Percentiles rank a stretch among this genome's conserved stretches.
Evolutionary conservation across 257 asterid species (phyloP).

Genomic region (Henckelia pumila): DNA sequence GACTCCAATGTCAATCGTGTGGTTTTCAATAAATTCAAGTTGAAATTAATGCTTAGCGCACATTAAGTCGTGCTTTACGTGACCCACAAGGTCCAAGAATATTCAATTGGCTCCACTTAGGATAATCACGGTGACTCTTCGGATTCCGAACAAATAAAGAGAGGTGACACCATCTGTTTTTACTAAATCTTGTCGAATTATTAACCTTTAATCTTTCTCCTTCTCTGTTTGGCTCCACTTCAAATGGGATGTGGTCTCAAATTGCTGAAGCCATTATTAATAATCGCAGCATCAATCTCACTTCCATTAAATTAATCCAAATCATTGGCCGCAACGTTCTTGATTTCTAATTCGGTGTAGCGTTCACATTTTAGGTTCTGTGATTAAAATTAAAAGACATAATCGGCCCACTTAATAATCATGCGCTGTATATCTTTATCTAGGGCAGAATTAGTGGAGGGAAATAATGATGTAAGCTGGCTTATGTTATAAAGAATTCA

Average conservation of each 20-base stretch:
- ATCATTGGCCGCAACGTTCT: too few species aligned
- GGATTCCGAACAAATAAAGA: background rate
- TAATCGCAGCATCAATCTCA: background rate
- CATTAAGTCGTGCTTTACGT: conserved; percentile 4
- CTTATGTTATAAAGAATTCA: background rate
- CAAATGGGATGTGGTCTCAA: background rate
- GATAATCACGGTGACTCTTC: conserved; percentile 25
- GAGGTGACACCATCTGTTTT: conserved; percentile 1
- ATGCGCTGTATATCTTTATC: background rate
- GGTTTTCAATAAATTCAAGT: conserved; percentile 19
- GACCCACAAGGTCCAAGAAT: conserved; percentile 26
- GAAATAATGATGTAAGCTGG: background rate
- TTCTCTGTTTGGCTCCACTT: background rate
- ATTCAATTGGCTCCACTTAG: conserved; percentile 38
- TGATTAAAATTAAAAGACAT: too few species aligned
- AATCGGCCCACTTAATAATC: too few species aligned
- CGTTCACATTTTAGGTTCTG: too few species aligned
- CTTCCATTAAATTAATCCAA: background rate
- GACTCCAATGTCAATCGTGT: conserved; percentile 36
- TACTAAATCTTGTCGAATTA: background rate
- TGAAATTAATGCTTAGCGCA: conserved; percentile 17
- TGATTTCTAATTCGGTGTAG: background rate
- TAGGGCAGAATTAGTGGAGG: background rate
- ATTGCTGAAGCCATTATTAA: background rate
- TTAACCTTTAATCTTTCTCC: background rate